phyloP scores from a whole-genome alignment of 371 early-diverging fungal genomes.

The Ordospora colligata region DNA sequence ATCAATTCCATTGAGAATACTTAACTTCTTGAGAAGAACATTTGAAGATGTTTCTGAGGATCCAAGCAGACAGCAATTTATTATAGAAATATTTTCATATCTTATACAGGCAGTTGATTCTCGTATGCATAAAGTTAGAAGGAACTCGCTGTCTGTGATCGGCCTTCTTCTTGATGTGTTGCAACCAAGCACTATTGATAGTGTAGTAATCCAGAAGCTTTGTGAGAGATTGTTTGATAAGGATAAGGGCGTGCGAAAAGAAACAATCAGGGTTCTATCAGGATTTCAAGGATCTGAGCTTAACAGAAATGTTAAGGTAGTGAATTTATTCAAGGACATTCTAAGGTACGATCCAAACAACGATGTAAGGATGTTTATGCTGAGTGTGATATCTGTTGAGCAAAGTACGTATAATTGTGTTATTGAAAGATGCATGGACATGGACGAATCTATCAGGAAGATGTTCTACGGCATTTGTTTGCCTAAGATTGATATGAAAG shows the following conservation, averaged over 20 bases:
- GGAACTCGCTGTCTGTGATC: constrained; percentile 22
- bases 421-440: constrained; percentile 42
- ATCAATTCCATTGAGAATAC: constrained; percentile 26
- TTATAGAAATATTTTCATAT: constrained; percentile 4
- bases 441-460: constrained; percentile 33
- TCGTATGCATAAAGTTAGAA: constrained; percentile 14
- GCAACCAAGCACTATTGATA: not conserved
- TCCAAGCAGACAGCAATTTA: not conserved
- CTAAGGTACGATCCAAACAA: constrained; percentile 31
- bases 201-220: constrained; percentile 28
- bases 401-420: constrained; percentile 18
- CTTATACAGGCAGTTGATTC: constrained; percentile 7
- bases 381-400: constrained; percentile 24
- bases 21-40: constrained; percentile 18
- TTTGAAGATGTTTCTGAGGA: constrained; percentile 6
- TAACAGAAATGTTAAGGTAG: constrained; percentile 18
- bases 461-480: constrained; percentile 38
- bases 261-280: constrained; percentile 32
- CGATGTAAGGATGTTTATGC: constrained; percentile 30
- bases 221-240: constrained; percentile 51
- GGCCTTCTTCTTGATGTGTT: not conserved
- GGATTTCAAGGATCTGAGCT: constrained; percentile 32
- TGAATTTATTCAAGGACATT: constrained; percentile 42
- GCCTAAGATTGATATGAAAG: constrained; percentile 28
- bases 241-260: constrained; percentile 47